Conservation (phyloP, 352 stramenopile species). For the Phytophthora megakarya region DNA sequence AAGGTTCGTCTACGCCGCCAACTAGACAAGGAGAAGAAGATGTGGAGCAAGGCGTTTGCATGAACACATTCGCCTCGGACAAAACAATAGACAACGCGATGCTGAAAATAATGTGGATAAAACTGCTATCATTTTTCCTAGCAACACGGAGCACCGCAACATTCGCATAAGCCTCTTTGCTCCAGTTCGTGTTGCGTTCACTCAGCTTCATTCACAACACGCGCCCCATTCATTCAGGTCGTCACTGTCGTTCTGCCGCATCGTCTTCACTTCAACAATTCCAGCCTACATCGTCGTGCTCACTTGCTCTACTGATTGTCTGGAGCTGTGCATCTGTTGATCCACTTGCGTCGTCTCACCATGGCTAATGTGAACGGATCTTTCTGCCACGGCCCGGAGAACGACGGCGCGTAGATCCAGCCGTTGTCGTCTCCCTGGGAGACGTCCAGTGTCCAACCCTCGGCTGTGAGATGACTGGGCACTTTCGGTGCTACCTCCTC, state of each 20-base stretch:
- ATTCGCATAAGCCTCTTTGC: no score
- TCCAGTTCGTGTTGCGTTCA: constrained; percentile 20
- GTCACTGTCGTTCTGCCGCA: constrained; percentile 31
- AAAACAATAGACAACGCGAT: constrained; percentile 16
- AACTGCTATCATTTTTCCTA: constrained; percentile 32
- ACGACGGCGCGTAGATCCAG: constrained; percentile 84
- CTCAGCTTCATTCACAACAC: constrained; percentile 26
- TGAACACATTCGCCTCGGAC: constrained; percentile 25
- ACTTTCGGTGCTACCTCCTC: constrained; percentile 71
- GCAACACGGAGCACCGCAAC: constrained; percentile 13
- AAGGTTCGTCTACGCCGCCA: constrained; percentile 74
- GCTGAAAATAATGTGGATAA: constrained; percentile 34
- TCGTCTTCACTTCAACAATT: constrained; percentile 15
- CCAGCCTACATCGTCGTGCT: no score
- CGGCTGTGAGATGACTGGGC: constrained; percentile 53
- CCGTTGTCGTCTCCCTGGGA: constrained; percentile 81
- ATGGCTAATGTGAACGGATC: constrained; percentile 73
- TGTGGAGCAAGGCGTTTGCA: constrained; percentile 88
- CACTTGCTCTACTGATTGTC: constrained; percentile 38
- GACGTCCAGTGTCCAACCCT: constrained; percentile 80
- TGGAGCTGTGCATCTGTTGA: constrained; percentile 65
- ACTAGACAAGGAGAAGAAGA: constrained; percentile 91
- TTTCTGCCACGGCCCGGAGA: constrained; percentile 82
- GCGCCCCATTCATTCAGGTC: constrained; percentile 32
- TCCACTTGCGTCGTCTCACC: constrained; percentile 83